These are phyloP conservation scores for Mycosphaerella sp. DNA, from an alignment of 2,329 filamentous ascomycete genomes.

Conservation along the genomic window DNA sequence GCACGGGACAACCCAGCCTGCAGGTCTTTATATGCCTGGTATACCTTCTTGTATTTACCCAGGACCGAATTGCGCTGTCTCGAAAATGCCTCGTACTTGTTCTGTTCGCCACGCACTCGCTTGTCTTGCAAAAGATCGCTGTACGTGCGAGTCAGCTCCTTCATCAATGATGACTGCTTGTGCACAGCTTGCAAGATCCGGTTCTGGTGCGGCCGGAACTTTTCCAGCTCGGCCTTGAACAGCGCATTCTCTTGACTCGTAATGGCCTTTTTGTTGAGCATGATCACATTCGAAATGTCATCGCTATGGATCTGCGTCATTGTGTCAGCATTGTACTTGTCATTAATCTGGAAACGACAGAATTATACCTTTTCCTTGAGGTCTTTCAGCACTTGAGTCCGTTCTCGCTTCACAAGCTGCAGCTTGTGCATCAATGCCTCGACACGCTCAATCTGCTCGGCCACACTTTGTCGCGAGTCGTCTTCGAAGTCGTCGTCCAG, in stretches of 20 bases:
- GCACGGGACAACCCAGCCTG: conserved; percentile 79
- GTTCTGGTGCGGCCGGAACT: conserved; percentile 89
- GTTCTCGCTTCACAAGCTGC: conserved; percentile 84
- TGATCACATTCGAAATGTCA: conserved; percentile 94
- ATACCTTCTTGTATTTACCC: conserved; percentile 81
- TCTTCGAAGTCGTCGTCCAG: conserved; percentile 89
- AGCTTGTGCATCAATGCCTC: conserved; percentile 88
- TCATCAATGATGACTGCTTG: conserved; percentile 90
- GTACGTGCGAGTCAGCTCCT: conserved; percentile 83
- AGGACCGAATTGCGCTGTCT: conserved; percentile 74
- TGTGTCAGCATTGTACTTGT: conserved; percentile 3
- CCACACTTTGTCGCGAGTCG: conserved; percentile 70
- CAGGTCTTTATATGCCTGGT: conserved; percentile 87
- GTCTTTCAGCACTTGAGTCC: conserved; percentile 88
- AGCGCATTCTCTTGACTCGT: conserved; percentile 85
- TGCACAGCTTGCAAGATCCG: conserved; percentile 88
- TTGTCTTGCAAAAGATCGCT: conserved; percentile 88
- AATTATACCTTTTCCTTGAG: conserved; percentile 81
- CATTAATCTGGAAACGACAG: not conserved
- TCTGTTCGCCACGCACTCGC: conserved; percentile 86
- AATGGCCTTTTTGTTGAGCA: conserved; percentile 95
- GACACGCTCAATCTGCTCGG: conserved; percentile 81
- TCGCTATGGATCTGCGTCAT: conserved; percentile 73
- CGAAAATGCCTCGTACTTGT: conserved; percentile 85
- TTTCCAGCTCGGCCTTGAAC: conserved; percentile 95